These are phyloP conservation scores for Neoascochyta sp. DNA, from an alignment of 2,329 filamentous ascomycete species.

Conservation along the genomic window DNA sequence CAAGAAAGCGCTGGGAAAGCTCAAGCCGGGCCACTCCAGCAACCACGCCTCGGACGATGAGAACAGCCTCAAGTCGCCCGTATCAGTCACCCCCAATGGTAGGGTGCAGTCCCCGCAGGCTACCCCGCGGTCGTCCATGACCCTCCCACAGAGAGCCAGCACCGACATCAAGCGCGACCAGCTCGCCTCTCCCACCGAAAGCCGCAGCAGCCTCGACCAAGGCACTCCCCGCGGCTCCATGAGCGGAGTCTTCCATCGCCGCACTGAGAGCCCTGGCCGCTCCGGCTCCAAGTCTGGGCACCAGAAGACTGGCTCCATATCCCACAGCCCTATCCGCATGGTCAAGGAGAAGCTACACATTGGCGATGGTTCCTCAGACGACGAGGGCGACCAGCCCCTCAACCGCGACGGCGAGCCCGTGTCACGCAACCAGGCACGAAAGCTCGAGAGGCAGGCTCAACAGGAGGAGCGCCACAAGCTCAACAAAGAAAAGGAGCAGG, in stretches of 20 bases:
- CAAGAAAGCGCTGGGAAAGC: conserved; percentile 46
- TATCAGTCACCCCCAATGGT: conserved; percentile 19
- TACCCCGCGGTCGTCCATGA: conserved; percentile 27
- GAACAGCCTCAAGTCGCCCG: conserved; percentile 26
- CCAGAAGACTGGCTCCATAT: conserved; percentile 23
- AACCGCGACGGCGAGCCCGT: conserved; percentile 50
- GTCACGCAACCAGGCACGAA: conserved; percentile 49
- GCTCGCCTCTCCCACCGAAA: conserved; percentile 25
- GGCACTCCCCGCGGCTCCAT: conserved; percentile 17
- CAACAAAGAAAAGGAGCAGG: conserved; percentile 43
- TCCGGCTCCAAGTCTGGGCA: conserved; percentile 20
- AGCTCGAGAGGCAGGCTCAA: conserved; percentile 46
- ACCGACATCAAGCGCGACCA: conserved; percentile 34
- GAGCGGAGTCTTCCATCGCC: conserved; percentile 37
- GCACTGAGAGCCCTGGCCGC: conserved; percentile 36
- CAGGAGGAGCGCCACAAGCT: conserved; percentile 45
- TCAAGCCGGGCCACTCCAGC: conserved; percentile 38
- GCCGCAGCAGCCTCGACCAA: conserved; percentile 31
- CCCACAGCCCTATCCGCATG: conserved; percentile 39
- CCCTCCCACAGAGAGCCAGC: conserved; percentile 30
- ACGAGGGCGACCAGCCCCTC: conserved; percentile 39
- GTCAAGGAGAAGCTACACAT: conserved; percentile 42
- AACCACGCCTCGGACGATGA: conserved; percentile 37
- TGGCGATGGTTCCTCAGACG: conserved; percentile 29
- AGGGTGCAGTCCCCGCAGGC: conserved; percentile 17